Base-by-base conservation (phyloP, 2,329 filamentous ascomycete genomes). In the Neoarthrinium moseri region DNA sequence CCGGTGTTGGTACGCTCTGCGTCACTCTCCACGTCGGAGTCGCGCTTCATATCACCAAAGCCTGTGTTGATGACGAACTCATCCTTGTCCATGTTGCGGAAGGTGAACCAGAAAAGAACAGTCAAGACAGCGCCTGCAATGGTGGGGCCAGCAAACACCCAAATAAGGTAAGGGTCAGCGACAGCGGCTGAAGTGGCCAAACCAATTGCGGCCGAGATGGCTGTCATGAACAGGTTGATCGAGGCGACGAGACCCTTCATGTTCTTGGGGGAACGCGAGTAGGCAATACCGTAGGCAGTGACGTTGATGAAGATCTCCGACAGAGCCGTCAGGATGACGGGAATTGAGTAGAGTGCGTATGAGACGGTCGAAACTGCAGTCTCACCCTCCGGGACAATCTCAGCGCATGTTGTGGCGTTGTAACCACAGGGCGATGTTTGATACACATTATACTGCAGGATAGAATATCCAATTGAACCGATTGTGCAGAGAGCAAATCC, bases 231-330 rank as follows among this genome's bases (percentile, higher is more conserved):
- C 30, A 89, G 74, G 59, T 83, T 83, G 56, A 90, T 72, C 17
- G 80, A 79, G 65, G 79, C 75, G 56, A 91, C 85, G n/a, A 91
- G 74, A 2, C 83, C 87, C 53, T 86, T 84, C 87, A 91, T 91
- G 71, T 89, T 90, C 58, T 78, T 81, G 21, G 87, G 87, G 0
- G 86, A 86, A 67, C 89, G 89, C 62, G 83, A 84, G 70, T 83
- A 91, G 26, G 87, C 87, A 52, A 89, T 89, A 62, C 90, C 87
- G 52, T 87, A 80, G 2, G 82, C 83, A 13, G 76, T 77, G 48
- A 78, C 74, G 57, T 77, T 77, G 51, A 75, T 71, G 54, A 79
- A 72, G 44, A 79, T 75, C 64, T 80, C 76, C 7, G 75, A 71
- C 4, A 78, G 59, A 50, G 74, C 75, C 21, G 75, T 72, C 21